Percentiles rank a stretch among this genome's conserved stretches.
Evolutionary conservation across 225 moss, liverwort and hornwort genomes (phyloP).

Genomic region (Marchantia polymorpha): DNA sequence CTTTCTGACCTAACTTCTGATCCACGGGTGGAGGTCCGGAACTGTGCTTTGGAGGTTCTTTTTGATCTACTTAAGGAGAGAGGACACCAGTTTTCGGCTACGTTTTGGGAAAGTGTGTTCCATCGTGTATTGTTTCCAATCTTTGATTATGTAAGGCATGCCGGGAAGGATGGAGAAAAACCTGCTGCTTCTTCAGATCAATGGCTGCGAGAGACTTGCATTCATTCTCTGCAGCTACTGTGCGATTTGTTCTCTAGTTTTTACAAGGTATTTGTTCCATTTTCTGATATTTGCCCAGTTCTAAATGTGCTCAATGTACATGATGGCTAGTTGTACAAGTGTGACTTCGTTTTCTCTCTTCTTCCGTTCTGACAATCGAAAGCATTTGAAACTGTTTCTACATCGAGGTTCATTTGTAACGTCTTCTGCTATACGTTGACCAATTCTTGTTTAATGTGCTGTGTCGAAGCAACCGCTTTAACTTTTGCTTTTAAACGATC

Average conservation of each 20-base stretch:
- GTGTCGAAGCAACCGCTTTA: neutral
- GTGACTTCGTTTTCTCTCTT: too few species aligned
- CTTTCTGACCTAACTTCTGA: conserved; percentile 98
- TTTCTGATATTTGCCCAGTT: neutral
- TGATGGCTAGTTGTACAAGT: too few species aligned
- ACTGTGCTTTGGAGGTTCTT: conserved; percentile 95
- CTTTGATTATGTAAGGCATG: conserved; percentile 98
- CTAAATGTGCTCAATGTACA: too few species aligned
- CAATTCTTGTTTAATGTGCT: too few species aligned
- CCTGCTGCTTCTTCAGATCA: conserved; percentile 88
- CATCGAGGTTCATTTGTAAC: too few species aligned
- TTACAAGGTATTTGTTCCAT: conserved; percentile 68
- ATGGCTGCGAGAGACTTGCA: conserved; percentile 98
- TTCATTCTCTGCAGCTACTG: conserved; percentile 92
- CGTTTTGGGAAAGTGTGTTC: conserved; percentile 99
- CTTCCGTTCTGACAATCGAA: too few species aligned
- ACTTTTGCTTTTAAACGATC: neutral
- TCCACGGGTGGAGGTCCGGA: conserved; percentile 91
- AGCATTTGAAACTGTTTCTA: too few species aligned
- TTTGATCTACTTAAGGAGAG: conserved; percentile 97
- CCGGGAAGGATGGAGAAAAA: conserved; percentile 96
- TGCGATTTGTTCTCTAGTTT: conserved; percentile 98
- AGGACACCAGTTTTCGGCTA: conserved; percentile 83
- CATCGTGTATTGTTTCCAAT: conserved; percentile 97
- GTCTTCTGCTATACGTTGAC: too few species aligned